phyloP scores from a whole-genome alignment of 768 basidiomycete genomes.

The Nidularia sp. region DNA sequence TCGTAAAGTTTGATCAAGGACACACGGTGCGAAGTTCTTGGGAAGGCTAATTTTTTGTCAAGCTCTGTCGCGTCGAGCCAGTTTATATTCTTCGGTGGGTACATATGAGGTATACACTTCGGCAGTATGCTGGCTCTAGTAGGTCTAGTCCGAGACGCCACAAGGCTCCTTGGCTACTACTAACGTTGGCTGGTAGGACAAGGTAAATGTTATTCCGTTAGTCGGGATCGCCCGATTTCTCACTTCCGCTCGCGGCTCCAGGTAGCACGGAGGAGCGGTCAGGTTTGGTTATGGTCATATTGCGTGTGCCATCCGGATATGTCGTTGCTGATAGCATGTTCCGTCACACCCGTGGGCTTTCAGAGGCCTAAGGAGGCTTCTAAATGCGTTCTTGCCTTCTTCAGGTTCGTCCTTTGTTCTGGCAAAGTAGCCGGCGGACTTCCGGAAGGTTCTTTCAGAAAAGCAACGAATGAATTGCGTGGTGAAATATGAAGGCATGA shows the following conservation, averaged over 20 bases:
- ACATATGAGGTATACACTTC: background rate
- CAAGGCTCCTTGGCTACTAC: background rate
- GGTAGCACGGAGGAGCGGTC: conserved; percentile 14
- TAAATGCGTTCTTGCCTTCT: conserved; percentile 1
- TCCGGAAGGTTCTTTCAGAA: conserved; percentile 9
- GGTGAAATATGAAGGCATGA: background rate
- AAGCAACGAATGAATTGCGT: background rate
- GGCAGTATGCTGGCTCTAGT: background rate
- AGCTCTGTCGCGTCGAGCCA: no score
- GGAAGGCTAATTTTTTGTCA: no score
- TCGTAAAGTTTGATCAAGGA: background rate
- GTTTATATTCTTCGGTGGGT: background rate
- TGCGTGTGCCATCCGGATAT: background rate
- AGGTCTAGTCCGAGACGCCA: background rate
- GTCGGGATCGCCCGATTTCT: conserved; percentile 12
- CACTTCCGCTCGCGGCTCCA: conserved; percentile 9
- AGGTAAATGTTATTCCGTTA: conserved; percentile 4
- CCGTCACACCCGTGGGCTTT: background rate
- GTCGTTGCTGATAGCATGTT: background rate
- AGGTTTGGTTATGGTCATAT: background rate
- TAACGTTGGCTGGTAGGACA: background rate
- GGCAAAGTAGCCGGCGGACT: conserved; percentile 10
- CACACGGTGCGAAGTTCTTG: no score
- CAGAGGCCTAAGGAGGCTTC: background rate
- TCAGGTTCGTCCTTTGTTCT: conserved; percentile 11